Conservation (phyloP, 2,329 filamentous ascomycete species). For the Chaetomiaceae sp. region DNA sequence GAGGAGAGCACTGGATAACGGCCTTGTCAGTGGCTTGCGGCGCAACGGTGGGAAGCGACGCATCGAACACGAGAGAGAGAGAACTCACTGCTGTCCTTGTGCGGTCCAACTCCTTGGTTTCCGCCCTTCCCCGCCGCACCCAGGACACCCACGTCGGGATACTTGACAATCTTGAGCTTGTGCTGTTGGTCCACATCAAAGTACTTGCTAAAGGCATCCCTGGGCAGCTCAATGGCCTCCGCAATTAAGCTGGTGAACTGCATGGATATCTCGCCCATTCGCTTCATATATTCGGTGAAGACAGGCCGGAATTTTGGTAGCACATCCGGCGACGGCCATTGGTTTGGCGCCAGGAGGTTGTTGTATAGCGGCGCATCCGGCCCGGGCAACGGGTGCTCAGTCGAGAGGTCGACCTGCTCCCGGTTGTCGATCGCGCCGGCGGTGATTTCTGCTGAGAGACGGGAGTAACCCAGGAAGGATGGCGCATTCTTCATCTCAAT, state of each 20-base stretch:
- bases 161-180: slow-evolving; percentile 86
- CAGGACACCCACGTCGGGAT: slow-evolving; percentile 65
- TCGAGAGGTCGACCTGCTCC: slow-evolving; percentile 83
- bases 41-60: no score
- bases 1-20: slow-evolving; percentile 57
- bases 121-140: slow-evolving; percentile 37
- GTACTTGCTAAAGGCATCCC: slow-evolving; percentile 69
- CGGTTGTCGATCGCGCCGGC: slow-evolving; percentile 72
- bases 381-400: slow-evolving; percentile 63
- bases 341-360: slow-evolving; percentile 71
- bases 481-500: slow-evolving; percentile 71
- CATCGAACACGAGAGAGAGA: background rate
- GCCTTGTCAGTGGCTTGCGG: background rate
- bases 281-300: slow-evolving; percentile 70
- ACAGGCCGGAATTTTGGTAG: slow-evolving; percentile 64
- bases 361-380: slow-evolving; percentile 63
- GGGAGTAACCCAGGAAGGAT: slow-evolving; percentile 67
- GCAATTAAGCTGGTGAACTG: slow-evolving; percentile 76
- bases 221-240: slow-evolving; percentile 70
- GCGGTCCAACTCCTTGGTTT: slow-evolving; percentile 61
- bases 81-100: slow-evolving; percentile 66
- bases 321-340: slow-evolving; percentile 65
- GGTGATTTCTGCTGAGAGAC: slow-evolving; percentile 64
- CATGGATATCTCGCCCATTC: slow-evolving; percentile 68
- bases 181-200: slow-evolving; percentile 74